Base-by-base conservation (phyloP, 306 rosid genomes). In the Benincasa hispida region DNA sequence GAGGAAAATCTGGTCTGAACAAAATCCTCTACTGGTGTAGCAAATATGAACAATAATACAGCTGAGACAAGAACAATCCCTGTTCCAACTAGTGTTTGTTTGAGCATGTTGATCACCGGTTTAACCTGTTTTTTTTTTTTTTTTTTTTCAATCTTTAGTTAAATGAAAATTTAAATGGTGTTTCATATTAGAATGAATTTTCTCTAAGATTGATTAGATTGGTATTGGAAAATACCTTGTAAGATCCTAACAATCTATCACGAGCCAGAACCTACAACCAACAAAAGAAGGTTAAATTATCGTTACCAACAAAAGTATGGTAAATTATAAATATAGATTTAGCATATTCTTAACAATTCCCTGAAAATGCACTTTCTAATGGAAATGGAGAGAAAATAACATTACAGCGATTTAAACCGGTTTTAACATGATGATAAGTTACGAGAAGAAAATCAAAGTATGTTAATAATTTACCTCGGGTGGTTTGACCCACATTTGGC, bases 401-500 rank as follows among this genome's bases (percentile, higher is more conserved):
- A 27, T 58, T 58, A 45, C 50, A 45, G 17, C 17, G 2, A 12
- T 45, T 45, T 4, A 12, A 45, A 45, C 17, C 5, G 17, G 50
- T 45, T 45, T 45, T 11, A 12, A 11, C 50, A 45, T 12, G 50
- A 45, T 45, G 17, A 45, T 12, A 45, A 45, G 5, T 12, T 45
- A 3, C 2, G 50, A 45, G 17, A 45, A 45, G 50, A 45, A 45
- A 45, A 45, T 45, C 3, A 45, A 45, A 45, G 50, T 45, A 45
- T 45, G 50, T 2, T 45, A 27, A 74, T 59, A 81, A 89, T 84
- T 85, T 72, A 94, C 98, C 96, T 94, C 97, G 1, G 96, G 97
- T 4, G 99, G 96, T 85, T 94, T 94, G 22, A 92, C 99, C 99
- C 97, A 94, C 99, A 94, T 94, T 79, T 94, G 99, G 42, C 99